phyloP scores from a whole-genome alignment of 2,329 filamentous ascomycete genomes.

The Beauveria australis region DNA sequence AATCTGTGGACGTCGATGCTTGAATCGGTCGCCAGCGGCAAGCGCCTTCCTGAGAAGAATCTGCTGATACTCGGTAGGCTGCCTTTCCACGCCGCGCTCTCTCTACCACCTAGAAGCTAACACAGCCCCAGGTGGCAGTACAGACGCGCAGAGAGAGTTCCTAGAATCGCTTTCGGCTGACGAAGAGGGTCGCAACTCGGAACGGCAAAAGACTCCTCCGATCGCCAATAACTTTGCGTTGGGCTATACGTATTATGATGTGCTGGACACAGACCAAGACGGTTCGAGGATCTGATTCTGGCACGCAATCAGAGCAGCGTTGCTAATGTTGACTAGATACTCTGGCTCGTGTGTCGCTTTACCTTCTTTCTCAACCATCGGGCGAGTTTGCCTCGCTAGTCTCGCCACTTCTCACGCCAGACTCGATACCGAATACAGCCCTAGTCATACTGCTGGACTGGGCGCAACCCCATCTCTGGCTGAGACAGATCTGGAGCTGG shows the following conservation, averaged over 20 bases:
- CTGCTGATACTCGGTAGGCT: constrained; percentile 69
- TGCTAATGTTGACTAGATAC: constrained; percentile 53
- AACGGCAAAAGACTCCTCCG: constrained; percentile 59
- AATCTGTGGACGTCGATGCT: constrained; percentile 94
- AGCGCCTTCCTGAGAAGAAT: constrained; percentile 86
- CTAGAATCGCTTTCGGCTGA: constrained; percentile 55
- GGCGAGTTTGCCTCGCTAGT: constrained; percentile 75
- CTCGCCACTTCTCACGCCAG: constrained; percentile 73
- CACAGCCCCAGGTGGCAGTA: constrained; percentile 59
- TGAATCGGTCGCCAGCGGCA: constrained; percentile 81
- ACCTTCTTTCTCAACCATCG: constrained; percentile 79
- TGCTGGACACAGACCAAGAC: constrained; percentile 88
- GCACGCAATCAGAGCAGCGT: not conserved
- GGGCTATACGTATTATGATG: constrained; percentile 92
- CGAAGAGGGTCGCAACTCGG: constrained; percentile 44
- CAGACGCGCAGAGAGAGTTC: constrained; percentile 78
- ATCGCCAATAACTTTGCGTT: constrained; percentile 88
- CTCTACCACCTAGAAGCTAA: not conserved
- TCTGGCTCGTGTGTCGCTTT: constrained; percentile 79
- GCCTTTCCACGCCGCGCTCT: not conserved
- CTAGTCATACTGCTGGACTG: constrained; percentile 92
- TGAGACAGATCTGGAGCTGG: constrained; percentile 84
- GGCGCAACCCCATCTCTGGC: constrained; percentile 88
- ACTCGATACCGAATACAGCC: constrained; percentile 77
- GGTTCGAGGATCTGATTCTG: constrained; percentile 40